Evolutionary conservation across 805 yeast genomes (phyloP).

Genomic region (Starmerella apis): DNA sequence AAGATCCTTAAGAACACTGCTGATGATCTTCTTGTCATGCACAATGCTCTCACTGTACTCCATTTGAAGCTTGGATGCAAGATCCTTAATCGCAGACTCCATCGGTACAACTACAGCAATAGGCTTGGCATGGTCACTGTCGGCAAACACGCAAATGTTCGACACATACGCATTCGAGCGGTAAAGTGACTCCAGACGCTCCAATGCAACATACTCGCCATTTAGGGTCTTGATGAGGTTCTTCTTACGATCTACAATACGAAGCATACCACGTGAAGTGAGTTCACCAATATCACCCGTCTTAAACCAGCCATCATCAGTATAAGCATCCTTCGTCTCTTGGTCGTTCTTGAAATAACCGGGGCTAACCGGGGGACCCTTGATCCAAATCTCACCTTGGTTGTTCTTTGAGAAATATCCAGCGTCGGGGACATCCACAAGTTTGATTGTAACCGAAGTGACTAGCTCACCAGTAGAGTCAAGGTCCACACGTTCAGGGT

Average conservation of each 20-base stretch:
- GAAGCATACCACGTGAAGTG: conserved; percentile 68
- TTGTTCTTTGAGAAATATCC: conserved; percentile 82
- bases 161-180: conserved; percentile 67
- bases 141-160: conserved; percentile 90
- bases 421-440: conserved; percentile 82
- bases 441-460: conserved; percentile 75
- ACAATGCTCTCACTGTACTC: conserved; percentile 42
- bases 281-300: conserved; percentile 98
- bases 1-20: conserved; percentile 48
- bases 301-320: conserved; percentile 84
- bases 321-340: conserved; percentile 67
- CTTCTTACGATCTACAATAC: conserved; percentile 86
- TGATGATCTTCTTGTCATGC: conserved; percentile 46
- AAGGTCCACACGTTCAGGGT: conserved; percentile 53
- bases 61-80: conserved; percentile 50
- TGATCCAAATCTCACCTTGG: conserved; percentile 84
- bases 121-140: conserved; percentile 77
- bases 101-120: conserved; percentile 82
- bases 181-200: conserved; percentile 83
- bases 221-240: conserved; percentile 89
- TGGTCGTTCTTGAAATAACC: conserved; percentile 75
- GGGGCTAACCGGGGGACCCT: conserved; percentile 59
- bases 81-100: conserved; percentile 49
- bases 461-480: conserved; percentile 76
- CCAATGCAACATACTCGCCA: conserved; percentile 96